These are phyloP conservation scores for Podila horticola DNA, from an alignment of 192 early-diverging fungal species.

Conservation along the genomic window DNA sequence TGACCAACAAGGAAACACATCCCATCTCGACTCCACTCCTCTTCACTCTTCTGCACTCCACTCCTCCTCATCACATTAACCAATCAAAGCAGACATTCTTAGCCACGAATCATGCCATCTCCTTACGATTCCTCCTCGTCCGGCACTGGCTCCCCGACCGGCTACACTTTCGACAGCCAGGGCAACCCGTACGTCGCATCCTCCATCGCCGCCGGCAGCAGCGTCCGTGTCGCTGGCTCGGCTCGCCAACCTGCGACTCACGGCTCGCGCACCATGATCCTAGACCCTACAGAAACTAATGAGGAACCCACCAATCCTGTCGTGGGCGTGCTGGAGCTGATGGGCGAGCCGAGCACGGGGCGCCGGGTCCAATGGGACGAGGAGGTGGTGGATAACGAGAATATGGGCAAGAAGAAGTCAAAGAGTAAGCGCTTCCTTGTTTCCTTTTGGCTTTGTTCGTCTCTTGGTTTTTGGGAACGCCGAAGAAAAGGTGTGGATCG, in stretches of 20 bases:
- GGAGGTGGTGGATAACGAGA: conserved; percentile 75
- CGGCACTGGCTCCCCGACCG: neutral
- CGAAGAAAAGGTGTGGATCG: neutral
- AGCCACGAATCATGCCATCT: neutral
- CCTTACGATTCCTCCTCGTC: neutral
- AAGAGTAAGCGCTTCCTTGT: conserved; percentile 59
- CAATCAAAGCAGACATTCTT: conserved; percentile 14
- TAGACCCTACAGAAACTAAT: conserved; percentile 34
- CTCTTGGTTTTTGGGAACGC: neutral
- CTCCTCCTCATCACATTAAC: too few relatives aligned
- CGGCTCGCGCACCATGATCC: conserved; percentile 49
- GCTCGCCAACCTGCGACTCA: conserved; percentile 26
- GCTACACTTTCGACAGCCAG: conserved; percentile 10
- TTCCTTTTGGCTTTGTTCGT: neutral
- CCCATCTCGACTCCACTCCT: too few relatives aligned
- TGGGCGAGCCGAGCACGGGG: conserved; percentile 56
- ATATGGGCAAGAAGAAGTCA: conserved; percentile 73
- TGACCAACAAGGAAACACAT: neutral
- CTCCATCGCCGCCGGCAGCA: neutral
- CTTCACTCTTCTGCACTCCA: too few relatives aligned
- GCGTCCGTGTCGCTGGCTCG: conserved; percentile 12
- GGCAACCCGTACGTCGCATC: conserved; percentile 7
- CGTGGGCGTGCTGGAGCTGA: conserved; percentile 59
- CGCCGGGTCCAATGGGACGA: conserved; percentile 72
- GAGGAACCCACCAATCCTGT: conserved; percentile 10